phyloP scores from a whole-genome alignment of 345 rosid genomes.

The Aegle marmelos region DNA sequence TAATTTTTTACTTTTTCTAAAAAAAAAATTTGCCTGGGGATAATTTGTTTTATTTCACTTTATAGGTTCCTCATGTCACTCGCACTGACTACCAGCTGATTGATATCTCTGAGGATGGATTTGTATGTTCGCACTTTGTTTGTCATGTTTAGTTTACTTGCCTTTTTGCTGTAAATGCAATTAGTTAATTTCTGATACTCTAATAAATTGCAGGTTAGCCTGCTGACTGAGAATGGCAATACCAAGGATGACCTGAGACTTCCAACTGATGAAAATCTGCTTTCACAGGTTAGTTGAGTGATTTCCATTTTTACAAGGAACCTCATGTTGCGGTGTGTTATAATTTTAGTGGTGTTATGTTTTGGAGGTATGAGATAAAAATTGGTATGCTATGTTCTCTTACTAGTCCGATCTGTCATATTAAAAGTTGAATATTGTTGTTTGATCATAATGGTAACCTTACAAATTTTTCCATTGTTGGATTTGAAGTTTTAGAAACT shows the following conservation, averaged over 20 bases:
- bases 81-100: constrained; percentile 78
- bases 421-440: neutral
- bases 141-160: neutral
- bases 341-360: neutral
- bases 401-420: neutral
- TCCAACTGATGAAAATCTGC: constrained; percentile 67
- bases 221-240: constrained; percentile 61
- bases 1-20: too few relatives aligned
- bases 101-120: constrained; percentile 82
- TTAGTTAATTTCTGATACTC: neutral
- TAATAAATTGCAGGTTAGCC: constrained; percentile 48
- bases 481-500: neutral
- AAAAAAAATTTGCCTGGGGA: neutral
- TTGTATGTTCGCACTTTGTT: constrained; percentile 36
- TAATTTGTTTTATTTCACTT: neutral
- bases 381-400: neutral
- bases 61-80: constrained; percentile 68
- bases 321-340: neutral
- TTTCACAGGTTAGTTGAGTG: constrained; percentile 40
- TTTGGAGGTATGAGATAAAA: neutral
- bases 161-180: neutral
- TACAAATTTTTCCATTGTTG: neutral
- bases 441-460: neutral
- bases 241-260: constrained; percentile 81
- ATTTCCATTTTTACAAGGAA: neutral